These are phyloP conservation scores for Akanthomyces dipterigenus DNA, from an alignment of 2,329 filamentous ascomycete species.

Conservation along the genomic window DNA sequence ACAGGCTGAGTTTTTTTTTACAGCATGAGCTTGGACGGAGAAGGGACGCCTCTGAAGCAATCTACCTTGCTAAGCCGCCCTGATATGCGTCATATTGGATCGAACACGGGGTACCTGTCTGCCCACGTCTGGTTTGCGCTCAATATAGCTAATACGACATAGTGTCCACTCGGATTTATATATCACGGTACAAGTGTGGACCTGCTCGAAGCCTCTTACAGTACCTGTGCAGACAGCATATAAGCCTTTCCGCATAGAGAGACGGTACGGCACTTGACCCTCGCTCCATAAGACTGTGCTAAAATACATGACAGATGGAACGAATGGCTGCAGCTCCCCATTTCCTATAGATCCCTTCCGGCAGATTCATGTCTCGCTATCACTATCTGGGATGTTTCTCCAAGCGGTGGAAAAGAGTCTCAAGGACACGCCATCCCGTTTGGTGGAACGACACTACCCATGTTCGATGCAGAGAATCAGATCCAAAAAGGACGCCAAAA, in stretches of 20 bases:
- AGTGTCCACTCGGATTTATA: conserved; percentile 84
- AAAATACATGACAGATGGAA: conserved; percentile 61
- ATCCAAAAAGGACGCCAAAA: conserved; percentile 89
- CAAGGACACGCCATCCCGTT: conserved; percentile 81
- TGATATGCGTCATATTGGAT: conserved; percentile 79
- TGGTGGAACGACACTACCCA: conserved; percentile 80
- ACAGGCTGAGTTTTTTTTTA: background rate
- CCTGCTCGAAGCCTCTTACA: conserved; percentile 88
- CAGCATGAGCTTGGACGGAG: conserved; percentile 43
- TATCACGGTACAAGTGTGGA: conserved; percentile 88
- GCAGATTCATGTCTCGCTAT: conserved; percentile 79
- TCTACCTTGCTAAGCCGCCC: conserved; percentile 73
- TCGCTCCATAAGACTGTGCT: background rate
- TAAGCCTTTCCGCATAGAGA: conserved; percentile 74
- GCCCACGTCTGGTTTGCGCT: background rate
- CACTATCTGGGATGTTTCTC: conserved; percentile 91
- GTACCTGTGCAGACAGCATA: conserved; percentile 90
- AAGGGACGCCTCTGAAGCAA: conserved; percentile 32
- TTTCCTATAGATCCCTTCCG: conserved; percentile 77
- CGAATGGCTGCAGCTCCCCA: conserved; percentile 87
- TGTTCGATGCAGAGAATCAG: conserved; percentile 93
- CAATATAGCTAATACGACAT: conserved; percentile 13
- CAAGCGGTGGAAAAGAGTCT: conserved; percentile 62
- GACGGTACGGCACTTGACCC: conserved; percentile 38
- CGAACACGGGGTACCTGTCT: conserved; percentile 60